These are phyloP conservation scores for Olyra latifolia DNA, from an alignment of 176 grass and related monocot genomes.

Conservation along the genomic window DNA sequence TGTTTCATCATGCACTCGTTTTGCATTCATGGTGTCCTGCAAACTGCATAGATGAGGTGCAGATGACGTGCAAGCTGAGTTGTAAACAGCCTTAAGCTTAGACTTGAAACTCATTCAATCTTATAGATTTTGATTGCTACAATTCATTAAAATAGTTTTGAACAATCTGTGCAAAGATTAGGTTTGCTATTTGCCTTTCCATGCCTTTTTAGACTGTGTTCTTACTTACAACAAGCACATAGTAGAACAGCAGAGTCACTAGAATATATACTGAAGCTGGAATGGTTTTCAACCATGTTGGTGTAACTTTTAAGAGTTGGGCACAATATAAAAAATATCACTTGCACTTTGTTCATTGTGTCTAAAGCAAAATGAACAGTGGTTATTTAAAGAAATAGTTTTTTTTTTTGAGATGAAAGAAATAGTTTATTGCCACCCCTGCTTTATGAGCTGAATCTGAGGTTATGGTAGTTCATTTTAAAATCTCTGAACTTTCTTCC, in stretches of 20 bases:
- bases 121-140: not conserved
- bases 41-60: not conserved
- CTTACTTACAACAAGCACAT: not conserved
- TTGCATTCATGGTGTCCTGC: not conserved
- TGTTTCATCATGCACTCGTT: not conserved
- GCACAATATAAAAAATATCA: not conserved
- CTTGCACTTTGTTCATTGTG: not conserved
- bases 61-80: not conserved
- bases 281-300: not conserved
- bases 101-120: not conserved
- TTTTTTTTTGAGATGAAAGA: too few relatives aligned
- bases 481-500: not conserved
- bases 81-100: not conserved
- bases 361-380: not conserved
- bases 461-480: not conserved
- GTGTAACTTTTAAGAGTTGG: not conserved
- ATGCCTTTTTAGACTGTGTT: not conserved
- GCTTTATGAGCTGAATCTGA: not conserved
- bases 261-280: not conserved
- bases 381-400: not conserved
- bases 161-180: not conserved
- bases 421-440: not conserved
- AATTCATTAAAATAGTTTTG: not conserved
- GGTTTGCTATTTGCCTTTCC: not conserved
- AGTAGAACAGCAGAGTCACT: not conserved